These are phyloP conservation scores for Myxozyma mucilagina DNA, from an alignment of 805 yeast genomes.

Conservation along the genomic window DNA sequence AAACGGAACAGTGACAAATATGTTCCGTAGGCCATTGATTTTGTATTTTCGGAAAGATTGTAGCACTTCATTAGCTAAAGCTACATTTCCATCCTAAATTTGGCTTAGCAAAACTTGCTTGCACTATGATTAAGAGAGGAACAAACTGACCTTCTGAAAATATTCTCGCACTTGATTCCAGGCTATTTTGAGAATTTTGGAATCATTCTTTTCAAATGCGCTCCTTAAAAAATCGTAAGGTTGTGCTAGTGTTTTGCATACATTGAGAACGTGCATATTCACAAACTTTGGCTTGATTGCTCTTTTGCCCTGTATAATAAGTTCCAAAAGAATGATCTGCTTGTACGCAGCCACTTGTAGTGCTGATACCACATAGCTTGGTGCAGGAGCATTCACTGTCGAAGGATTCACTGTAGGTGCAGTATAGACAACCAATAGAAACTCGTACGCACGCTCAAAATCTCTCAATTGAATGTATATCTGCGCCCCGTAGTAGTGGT, in stretches of 20 bases:
- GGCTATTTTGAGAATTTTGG: conserved; percentile 12
- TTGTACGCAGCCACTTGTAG: conserved; percentile 28
- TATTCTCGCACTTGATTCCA: conserved; percentile 17
- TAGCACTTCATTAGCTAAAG: conserved; percentile 16
- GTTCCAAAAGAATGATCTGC: conserved; percentile 20
- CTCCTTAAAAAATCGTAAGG: conserved; percentile 25
- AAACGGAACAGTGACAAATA: conserved; percentile 23
- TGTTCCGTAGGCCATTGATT: conserved; percentile 13
- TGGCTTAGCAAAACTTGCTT: neutral
- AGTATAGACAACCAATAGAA: conserved; percentile 16
- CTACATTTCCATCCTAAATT: conserved; percentile 20
- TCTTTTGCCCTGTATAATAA: conserved; percentile 17
- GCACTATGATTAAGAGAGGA: neutral
- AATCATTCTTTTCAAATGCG: conserved; percentile 17
- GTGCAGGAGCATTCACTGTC: conserved; percentile 1
- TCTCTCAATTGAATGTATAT: conserved; percentile 16
- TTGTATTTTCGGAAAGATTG: conserved; percentile 24
- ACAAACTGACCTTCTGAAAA: conserved; percentile 6
- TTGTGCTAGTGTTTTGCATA: conserved; percentile 12
- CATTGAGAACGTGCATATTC: conserved; percentile 5
- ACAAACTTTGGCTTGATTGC: conserved; percentile 15
- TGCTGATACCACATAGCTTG: conserved; percentile 4
- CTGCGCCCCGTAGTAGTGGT: conserved; percentile 29
- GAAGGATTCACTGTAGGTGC: too few relatives aligned
- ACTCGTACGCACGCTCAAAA: conserved; percentile 25